phyloP scores from a whole-genome alignment of 345 rosid genomes.

The Eucalyptus polybractea region DNA sequence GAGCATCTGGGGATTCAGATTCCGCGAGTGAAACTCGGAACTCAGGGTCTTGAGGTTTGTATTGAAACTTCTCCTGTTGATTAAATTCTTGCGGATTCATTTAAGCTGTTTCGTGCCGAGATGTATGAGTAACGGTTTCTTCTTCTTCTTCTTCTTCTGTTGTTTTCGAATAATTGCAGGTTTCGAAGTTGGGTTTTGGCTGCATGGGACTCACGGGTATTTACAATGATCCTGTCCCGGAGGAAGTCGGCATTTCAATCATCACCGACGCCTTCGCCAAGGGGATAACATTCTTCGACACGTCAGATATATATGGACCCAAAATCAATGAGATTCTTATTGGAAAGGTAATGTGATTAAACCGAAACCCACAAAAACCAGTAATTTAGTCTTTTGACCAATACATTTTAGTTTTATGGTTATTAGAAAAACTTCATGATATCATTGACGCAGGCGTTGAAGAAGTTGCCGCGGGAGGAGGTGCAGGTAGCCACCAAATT shows the following conservation, averaged over 20 bases:
- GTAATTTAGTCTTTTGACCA: background rate
- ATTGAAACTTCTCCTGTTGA: background rate
- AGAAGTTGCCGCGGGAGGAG: constrained; percentile 15
- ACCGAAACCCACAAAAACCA: background rate
- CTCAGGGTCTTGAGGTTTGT: constrained; percentile 1
- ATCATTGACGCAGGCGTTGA: background rate
- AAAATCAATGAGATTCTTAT: background rate
- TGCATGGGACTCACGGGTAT: background rate
- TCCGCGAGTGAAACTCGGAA: constrained; percentile 2
- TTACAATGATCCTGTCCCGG: background rate
- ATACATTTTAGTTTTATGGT: background rate
- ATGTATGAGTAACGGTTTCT: background rate
- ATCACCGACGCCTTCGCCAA: background rate
- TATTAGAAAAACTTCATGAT: background rate
- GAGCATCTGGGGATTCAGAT: background rate
- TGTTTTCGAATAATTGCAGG: background rate
- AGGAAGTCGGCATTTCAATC: background rate
- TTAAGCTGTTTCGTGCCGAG: background rate
- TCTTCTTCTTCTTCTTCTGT: background rate
- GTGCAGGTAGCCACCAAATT: constrained; percentile 16
- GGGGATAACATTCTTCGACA: constrained; percentile 5
- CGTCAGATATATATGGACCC: background rate
- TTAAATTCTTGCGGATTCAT: background rate
- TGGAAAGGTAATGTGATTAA: background rate
- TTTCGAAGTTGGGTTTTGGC: background rate